Base-by-base conservation (phyloP, 805 yeast species). In the Teunomyces lycoperdinae region DNA sequence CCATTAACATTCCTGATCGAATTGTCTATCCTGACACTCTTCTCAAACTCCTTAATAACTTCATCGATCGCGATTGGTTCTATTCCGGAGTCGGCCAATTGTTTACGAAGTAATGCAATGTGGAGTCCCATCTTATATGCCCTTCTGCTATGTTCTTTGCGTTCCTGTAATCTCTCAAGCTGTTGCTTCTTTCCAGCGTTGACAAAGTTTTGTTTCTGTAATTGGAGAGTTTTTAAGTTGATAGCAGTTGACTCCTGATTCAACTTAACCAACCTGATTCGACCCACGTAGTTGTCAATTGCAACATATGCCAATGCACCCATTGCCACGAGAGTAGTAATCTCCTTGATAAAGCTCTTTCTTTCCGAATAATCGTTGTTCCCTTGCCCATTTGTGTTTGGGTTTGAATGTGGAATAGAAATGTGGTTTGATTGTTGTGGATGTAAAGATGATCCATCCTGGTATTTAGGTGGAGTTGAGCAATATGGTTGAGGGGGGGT, bases 101-200 rank as follows among this genome's bases (percentile, higher is more conserved):
- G 89, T 55, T 81, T 73, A 44, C 87, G 68, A 30, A 85, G 64
- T 63, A 85, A 61, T 2, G 87, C 89, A 35, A 85, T 74, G 58
- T 85, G 92, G 59, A 84, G 66, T 4, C 78, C 74, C 85, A 84
- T 79, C 63, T 80, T 82, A 69, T 62, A 68, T 71, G 76, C 58
- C 70, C 84, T 50, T 72, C 70, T 63, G 62, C 75, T 57, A 63
- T 67, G 68, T 9, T 70, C 74, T 46, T 72, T 71, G 13, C 85
- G 65, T 51, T 80, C 84, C 51, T 78, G 75, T 27, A 80, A 56
- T n/a, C 77, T 65, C 52, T 77, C 79, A 9, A 77, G 53, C 44
- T 80, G 84, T 44, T 78, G 68, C 58, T 77, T 77, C 64, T 78
- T 78, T 49, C 78, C 69, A 40, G 76, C 78, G 27, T 71, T 73